Base-by-base conservation (phyloP, 2,329 filamentous ascomycete genomes). In the Cryphonectria naterciae region DNA sequence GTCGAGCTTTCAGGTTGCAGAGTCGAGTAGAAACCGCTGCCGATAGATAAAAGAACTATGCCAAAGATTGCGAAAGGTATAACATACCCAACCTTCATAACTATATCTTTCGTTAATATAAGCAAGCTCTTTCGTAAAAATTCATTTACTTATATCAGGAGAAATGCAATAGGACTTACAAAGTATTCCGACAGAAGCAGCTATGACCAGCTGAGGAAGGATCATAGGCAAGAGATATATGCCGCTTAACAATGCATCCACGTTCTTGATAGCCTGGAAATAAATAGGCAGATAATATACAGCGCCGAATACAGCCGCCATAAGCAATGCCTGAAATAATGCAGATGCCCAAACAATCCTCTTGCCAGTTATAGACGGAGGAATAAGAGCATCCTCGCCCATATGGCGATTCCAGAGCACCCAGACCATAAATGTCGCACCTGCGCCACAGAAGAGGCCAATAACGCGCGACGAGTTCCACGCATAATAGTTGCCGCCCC, bases 401-500 rank as follows among this genome's bases (percentile, higher is more conserved):
- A 62, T 61, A 46, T 76, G 77, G 71, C 75, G 76, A 68, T 87
- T 82, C 83, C 84, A 86, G 11, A 76, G 62, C 4, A 81, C 19
- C 73, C 83, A 85, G 7, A 80, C 41, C 2, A 79, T 52, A 4
- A 13, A 39, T 39, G 2, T 39, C 1, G 37, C 10, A 39, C 7
- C 3, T 39, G 11, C 11, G 10, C 37, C 83, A 61, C 77, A 76
- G 67, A 85, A 82, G 8, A 84, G 75, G 4, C 83, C 82, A 49
- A 84, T 80, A 4, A 84, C 77, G 0, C 75, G 75, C 0, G 78
- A 70, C 0, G 80, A 82, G 19, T 75, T 74, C 84, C 84, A 86
- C 0, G 80, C 67, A 70, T 82, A 82, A 0, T 77, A 75, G 3
- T 74, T 78, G 4, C 83, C 77, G n/a, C 84, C 85, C 66, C 79